Conservation (phyloP, 2,329 filamentous ascomycete species). For the Penicillium sp. region DNA sequence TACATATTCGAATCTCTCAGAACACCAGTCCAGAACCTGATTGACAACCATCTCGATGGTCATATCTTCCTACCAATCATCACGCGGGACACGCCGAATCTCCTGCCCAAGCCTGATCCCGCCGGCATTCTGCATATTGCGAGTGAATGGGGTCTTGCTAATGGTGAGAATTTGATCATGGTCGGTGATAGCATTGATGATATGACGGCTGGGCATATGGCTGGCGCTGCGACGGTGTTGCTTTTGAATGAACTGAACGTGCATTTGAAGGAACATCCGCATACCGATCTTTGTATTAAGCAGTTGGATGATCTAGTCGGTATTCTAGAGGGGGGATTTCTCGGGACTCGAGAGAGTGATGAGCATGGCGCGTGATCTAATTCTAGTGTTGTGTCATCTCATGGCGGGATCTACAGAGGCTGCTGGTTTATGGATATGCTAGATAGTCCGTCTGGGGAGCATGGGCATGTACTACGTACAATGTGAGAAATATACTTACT, state of each 20-base stretch:
- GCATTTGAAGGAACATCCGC: constrained; percentile 66
- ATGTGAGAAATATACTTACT: not conserved
- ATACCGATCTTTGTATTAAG: constrained; percentile 73
- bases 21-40: constrained; percentile 45
- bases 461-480: not conserved
- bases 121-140: constrained; percentile 87
- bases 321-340: constrained; percentile 73
- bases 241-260: constrained; percentile 79
- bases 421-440: not conserved
- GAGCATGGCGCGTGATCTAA: constrained; percentile 10
- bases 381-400: not conserved
- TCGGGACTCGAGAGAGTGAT: constrained; percentile 44
- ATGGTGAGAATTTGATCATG: constrained; percentile 45
- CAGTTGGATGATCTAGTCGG: constrained; percentile 73
- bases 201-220: constrained; percentile 79
- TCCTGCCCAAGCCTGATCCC: constrained; percentile 76
- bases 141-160: constrained; percentile 65
- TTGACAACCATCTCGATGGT: constrained; percentile 69
- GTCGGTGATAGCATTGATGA: constrained; percentile 83
- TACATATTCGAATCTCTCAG: constrained; percentile 19
- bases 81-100: constrained; percentile 71
- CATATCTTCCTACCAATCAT: constrained; percentile 75
- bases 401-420: not conserved
- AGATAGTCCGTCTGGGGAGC: not conserved
- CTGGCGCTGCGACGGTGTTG: constrained; percentile 87